phyloP scores from a whole-genome alignment of 306 rosid species.

The Prunus mira region DNA sequence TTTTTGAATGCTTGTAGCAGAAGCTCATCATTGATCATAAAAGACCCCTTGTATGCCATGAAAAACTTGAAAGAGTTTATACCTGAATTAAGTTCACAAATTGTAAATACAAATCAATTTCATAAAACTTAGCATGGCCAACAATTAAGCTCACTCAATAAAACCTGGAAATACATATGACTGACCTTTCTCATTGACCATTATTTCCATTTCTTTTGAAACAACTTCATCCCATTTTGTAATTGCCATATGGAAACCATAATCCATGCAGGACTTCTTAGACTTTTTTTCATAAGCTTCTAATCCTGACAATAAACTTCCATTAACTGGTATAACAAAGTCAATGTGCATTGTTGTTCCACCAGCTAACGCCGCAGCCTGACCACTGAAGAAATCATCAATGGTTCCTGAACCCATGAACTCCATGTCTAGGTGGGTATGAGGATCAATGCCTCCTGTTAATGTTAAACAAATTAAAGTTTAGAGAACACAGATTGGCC shows the following conservation, averaged over 20 bases:
- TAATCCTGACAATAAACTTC: slow-evolving; percentile 69
- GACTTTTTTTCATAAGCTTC: slow-evolving; percentile 81
- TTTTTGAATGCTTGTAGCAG: slow-evolving; percentile 75
- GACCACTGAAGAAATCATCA: slow-evolving; percentile 92
- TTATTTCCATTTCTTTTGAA: slow-evolving; percentile 78
- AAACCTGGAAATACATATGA: slow-evolving; percentile 13
- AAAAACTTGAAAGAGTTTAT: slow-evolving; percentile 96
- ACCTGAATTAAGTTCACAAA: slow-evolving; percentile 42
- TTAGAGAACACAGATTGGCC: no score
- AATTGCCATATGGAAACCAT: slow-evolving; percentile 96
- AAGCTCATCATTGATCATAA: slow-evolving; percentile 86
- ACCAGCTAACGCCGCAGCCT: slow-evolving; percentile 98
- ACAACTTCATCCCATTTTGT: slow-evolving; percentile 87
- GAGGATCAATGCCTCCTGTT: slow-evolving; percentile 98
- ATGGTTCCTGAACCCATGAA: slow-evolving; percentile 58
- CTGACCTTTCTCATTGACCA: slow-evolving; percentile 87
- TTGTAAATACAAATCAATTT: neutral
- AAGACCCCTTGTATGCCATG: slow-evolving; percentile 86
- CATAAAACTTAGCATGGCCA: neutral
- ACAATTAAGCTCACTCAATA: slow-evolving; percentile 7
- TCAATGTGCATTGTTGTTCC: slow-evolving; percentile 98
- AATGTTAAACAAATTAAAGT: slow-evolving; percentile 17
- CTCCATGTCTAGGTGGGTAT: slow-evolving; percentile 75
- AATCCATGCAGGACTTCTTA: slow-evolving; percentile 81
- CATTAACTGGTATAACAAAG: slow-evolving; percentile 73